These are phyloP conservation scores for Paraglomus occultum DNA, from an alignment of 192 early-diverging fungal genomes.

Conservation along the genomic window DNA sequence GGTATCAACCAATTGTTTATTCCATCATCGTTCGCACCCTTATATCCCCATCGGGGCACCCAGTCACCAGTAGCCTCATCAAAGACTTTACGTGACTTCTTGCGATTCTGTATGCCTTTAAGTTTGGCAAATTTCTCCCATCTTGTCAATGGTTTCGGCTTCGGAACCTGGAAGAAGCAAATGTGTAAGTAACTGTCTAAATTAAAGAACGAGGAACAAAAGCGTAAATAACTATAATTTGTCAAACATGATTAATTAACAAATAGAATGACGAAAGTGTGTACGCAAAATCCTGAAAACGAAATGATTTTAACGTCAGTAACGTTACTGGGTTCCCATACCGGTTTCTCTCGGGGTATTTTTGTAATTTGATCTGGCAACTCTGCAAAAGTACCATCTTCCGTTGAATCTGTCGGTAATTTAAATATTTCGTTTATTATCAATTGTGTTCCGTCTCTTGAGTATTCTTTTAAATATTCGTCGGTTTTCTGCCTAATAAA, in stretches of 20 bases:
- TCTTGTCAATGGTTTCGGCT: constrained; percentile 84
- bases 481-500: constrained; percentile 42
- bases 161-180: constrained; percentile 58
- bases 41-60: constrained; percentile 89
- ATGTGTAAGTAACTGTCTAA: not conserved
- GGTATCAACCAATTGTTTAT: constrained; percentile 91
- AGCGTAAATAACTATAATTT: no score
- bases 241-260: no score
- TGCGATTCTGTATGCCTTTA: constrained; percentile 90
- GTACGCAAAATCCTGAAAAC: not conserved
- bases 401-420: constrained; percentile 62
- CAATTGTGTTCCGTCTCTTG: constrained; percentile 80
- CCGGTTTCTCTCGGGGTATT: constrained; percentile 88
- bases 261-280: no score
- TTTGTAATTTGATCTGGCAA: constrained; percentile 67
- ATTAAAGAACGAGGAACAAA: no score
- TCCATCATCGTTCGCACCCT: constrained; percentile 73
- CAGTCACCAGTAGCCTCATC: constrained; percentile 84
- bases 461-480: constrained; percentile 62
- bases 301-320: not conserved
- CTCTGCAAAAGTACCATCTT: constrained; percentile 73
- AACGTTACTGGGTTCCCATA: constrained; percentile 26
- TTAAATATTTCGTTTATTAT: constrained; percentile 88
- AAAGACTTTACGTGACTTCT: constrained; percentile 78
- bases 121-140: constrained; percentile 99